phyloP scores from a whole-genome alignment of 768 basidiomycete species.

The Psilocybe azurescens region DNA sequence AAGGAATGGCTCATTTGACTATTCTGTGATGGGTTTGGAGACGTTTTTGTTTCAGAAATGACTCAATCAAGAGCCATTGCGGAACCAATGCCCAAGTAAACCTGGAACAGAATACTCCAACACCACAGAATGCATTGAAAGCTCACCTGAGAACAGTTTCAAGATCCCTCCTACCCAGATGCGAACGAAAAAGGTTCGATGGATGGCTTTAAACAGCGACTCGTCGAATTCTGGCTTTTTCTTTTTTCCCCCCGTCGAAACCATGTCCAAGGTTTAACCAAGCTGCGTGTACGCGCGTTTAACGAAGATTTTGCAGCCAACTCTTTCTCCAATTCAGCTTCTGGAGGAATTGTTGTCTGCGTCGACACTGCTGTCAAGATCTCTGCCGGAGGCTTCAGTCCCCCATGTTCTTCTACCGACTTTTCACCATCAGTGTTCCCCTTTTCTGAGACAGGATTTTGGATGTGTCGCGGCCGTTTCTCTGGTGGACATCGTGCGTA shows the following conservation, averaged over 20 bases:
- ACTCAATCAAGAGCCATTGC: too few species aligned
- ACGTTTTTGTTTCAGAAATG: too few species aligned
- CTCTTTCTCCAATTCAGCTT: constrained; percentile 7
- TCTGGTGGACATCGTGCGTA: constrained; percentile 56
- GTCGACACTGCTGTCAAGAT: constrained; percentile 15
- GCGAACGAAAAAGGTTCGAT: constrained; percentile 49
- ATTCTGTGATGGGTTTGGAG: too few species aligned
- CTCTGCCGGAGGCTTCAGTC: constrained; percentile 6
- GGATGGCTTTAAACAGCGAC: constrained; percentile 54
- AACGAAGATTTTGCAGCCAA: constrained; percentile 2
- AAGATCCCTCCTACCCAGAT: constrained; percentile 56
- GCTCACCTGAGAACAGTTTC: constrained; percentile 47
- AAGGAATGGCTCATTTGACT: too few species aligned
- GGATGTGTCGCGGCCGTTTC: constrained; percentile 44
- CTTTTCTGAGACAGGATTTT: constrained; percentile 5
- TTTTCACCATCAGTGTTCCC: constrained; percentile 5
- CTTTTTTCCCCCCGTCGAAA: constrained; percentile 10
- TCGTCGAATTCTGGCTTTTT: constrained; percentile 42
- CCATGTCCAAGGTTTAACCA: constrained; percentile 1
- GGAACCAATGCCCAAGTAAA: too few species aligned
- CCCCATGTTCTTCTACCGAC: constrained; percentile 6
- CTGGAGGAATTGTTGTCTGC: constrained; percentile 13
- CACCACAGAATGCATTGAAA: background rate
- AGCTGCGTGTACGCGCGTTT: background rate
- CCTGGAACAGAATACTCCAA: too few species aligned